Percentiles rank a stretch among this genome's conserved stretches.
These are phyloP conservation scores for Asclepias syriaca DNA, from an alignment of 257 asterid species.

Conservation along the genomic window DNA sequence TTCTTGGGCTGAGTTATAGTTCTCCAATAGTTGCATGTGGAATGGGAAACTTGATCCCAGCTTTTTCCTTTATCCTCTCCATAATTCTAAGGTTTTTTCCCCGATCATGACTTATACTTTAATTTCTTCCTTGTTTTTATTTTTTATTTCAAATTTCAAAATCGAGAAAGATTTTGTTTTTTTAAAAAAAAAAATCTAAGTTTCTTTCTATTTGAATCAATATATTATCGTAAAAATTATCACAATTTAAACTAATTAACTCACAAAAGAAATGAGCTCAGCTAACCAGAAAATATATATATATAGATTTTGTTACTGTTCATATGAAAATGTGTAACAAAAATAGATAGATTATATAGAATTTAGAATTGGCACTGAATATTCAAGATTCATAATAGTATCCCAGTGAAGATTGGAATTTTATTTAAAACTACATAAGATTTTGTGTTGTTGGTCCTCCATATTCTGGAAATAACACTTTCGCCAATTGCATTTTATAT, in stretches of 20 bases:
- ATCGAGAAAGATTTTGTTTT: too few species aligned
- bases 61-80: conserved; percentile 56
- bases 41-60: conserved; percentile 66
- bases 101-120: not conserved
- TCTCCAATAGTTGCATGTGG: conserved; percentile 81
- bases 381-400: not conserved
- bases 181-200: too few species aligned
- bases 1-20: conserved; percentile 65
- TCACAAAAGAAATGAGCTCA: not conserved
- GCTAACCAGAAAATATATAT: not conserved
- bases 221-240: too few species aligned
- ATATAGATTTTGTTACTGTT: too few species aligned
- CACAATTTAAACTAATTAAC: too few species aligned
- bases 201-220: too few species aligned
- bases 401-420: not conserved
- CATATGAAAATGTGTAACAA: not conserved
- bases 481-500: not conserved
- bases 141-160: too few species aligned
- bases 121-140: not conserved
- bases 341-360: not conserved
- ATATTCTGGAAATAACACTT: not conserved
- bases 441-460: not conserved
- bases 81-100: conserved; percentile 46
- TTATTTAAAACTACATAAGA: not conserved
- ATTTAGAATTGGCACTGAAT: not conserved